Evolutionary conservation across 768 basidiomycete genomes (phyloP), one percentile per base, ranked within the genome.

Genomic region (Mrakia hoshinonis): DNA sequence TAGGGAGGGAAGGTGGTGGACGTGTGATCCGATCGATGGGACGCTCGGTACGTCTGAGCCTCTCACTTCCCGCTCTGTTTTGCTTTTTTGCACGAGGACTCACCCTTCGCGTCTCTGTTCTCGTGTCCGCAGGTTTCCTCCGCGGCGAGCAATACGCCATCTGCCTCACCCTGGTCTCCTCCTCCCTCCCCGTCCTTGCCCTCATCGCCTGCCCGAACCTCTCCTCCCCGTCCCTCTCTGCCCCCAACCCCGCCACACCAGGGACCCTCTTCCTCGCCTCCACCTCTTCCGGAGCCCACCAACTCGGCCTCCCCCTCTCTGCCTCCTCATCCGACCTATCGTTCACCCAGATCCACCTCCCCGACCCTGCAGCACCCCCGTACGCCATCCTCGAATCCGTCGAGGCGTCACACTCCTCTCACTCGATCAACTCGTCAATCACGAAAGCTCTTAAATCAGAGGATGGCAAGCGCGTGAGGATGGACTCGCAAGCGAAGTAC

Each of bases 401-500:
- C 54, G 95, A 99, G 77, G 86, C 89, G 4, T 88, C 87, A 0
- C 96, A 99, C 78, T 88, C 91, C 0, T 89, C 92, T n/a, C 90
- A 93, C 73, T 85, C 86, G 2, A 89, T 92, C 79, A 92, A 89
- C 77, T 85, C 85, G 43, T 83, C 83, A 26, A 88, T 97, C 46
- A 86, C 89, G 0, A 76, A 83, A 39, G 75, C 87, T 5, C 82
- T 97, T 34, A 43, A 51, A 24, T 15, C 34, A 1, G 43, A 20
- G 47, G 43, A 48, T 29, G 84, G 84, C 68, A 58, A 67, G n/a
- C 86, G 86, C 22, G 82, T 87, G 20, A 83, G 91, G 24, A 96
- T 98, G 93, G 95, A 98, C 78, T 91, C 89, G 78, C 94, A 97
- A 79, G 92, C 93, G 1, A 99, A 98, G 81, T 98, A 98, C 75